These are phyloP conservation scores for Monosporascus sp. DNA, from an alignment of 2,329 filamentous ascomycete species.

Conservation along the genomic window DNA sequence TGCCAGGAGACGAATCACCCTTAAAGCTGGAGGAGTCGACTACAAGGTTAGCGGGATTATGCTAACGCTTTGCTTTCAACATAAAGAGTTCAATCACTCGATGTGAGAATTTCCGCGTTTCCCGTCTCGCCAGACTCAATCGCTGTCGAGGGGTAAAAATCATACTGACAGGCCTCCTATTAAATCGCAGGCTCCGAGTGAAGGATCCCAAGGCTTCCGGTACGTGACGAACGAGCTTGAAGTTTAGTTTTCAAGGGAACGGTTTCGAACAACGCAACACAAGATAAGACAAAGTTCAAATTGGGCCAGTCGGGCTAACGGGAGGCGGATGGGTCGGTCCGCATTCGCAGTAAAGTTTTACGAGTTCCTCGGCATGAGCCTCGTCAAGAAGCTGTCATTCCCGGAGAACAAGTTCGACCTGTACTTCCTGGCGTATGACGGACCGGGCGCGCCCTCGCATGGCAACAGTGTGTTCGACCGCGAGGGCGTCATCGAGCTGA, in stretches of 20 bases:
- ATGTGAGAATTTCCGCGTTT: conserved; percentile 52
- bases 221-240: conserved; percentile 26
- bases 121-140: neutral
- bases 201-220: conserved; percentile 84
- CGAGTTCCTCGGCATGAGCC: conserved; percentile 81
- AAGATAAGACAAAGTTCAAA: no score
- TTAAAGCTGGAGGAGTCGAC: no score
- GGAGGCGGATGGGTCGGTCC: neutral
- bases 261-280: no score
- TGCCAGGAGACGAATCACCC: no score
- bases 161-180: neutral
- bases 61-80: no score
- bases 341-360: conserved; percentile 73
- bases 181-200: conserved; percentile 67
- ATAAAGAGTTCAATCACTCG: conserved; percentile 66
- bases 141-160: conserved; percentile 5
- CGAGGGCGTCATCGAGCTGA: conserved; percentile 84
- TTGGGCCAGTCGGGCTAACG: neutral
- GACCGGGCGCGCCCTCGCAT: conserved; percentile 65
- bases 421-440: conserved; percentile 91
- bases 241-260: no score
- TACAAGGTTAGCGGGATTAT: no score
- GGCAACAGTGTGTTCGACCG: conserved; percentile 72
- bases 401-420: conserved; percentile 90
- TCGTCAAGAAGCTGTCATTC: conserved; percentile 75